Conservation (phyloP, 495 filamentous ascomycete genomes). For the Letharia lupina region DNA sequence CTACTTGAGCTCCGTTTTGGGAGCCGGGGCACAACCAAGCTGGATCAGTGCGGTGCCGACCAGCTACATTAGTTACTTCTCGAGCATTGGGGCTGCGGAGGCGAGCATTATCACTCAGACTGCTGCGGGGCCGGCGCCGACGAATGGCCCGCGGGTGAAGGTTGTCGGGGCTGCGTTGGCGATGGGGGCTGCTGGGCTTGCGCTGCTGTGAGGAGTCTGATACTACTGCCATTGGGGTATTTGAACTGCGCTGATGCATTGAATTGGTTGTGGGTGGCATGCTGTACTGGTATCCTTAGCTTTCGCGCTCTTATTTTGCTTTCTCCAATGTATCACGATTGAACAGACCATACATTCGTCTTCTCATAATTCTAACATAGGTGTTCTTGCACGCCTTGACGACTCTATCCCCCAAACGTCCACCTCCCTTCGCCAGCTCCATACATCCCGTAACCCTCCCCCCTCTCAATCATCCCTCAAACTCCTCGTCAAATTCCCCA, state of each 20-base stretch:
- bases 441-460: background rate
- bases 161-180: conserved; percentile 6
- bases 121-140: conserved; percentile 5
- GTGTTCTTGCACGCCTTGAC: background rate
- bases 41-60: conserved; percentile 10
- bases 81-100: conserved; percentile 2
- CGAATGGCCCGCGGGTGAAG: background rate
- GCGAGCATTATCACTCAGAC: conserved; percentile 1
- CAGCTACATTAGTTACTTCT: background rate
- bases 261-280: background rate
- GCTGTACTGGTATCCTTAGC: background rate
- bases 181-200: conserved; percentile 1
- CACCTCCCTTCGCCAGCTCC: background rate
- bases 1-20: background rate
- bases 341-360: background rate
- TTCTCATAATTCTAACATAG: background rate
- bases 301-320: background rate
- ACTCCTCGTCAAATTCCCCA: background rate
- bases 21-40: background rate
- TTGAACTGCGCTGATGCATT: background rate
- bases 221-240: background rate
- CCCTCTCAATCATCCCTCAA: background rate
- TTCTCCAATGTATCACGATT: background rate
- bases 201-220: background rate
- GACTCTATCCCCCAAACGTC: background rate